A percentile compares a stretch with the other conserved stretches of the same genome.
These are phyloP conservation scores for Waitea zeae DNA, from an alignment of 1,284 basidiomycete genomes.

Conservation along the genomic window DNA sequence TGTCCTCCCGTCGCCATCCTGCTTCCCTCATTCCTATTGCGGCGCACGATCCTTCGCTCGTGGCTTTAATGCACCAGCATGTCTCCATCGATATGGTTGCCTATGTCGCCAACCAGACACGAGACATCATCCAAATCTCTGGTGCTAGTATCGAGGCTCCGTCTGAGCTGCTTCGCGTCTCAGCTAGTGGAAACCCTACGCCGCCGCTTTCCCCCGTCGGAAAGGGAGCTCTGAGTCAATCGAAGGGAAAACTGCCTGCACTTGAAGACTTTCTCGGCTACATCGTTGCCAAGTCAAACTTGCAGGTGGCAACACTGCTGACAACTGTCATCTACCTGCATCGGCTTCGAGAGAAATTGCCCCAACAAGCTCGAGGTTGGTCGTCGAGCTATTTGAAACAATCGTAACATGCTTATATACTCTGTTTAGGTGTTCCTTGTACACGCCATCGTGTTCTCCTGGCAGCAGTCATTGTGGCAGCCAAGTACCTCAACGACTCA, in stretches of 20 bases:
- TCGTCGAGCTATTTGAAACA: slow-evolving; percentile 7
- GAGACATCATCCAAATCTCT: slow-evolving; percentile 45
- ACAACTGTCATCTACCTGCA: slow-evolving; percentile 91
- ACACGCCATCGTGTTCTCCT: slow-evolving; percentile 93
- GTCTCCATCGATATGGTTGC: slow-evolving; percentile 75
- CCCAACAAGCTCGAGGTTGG: slow-evolving; percentile 73
- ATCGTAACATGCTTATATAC: slow-evolving; percentile 5
- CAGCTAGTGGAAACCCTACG: too few species aligned
- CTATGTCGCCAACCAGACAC: slow-evolving; percentile 51
- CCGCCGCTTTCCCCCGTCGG: slow-evolving; percentile 40
- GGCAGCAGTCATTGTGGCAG: slow-evolving; percentile 87
- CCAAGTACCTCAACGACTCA: slow-evolving; percentile 96
- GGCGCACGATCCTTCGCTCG: slow-evolving; percentile 59
- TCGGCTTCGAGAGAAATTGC: slow-evolving; percentile 66
- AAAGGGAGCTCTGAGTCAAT: slow-evolving; percentile 19
- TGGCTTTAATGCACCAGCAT: slow-evolving; percentile 60
- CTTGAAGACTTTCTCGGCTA: slow-evolving; percentile 81
- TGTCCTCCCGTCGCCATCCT: slow-evolving; percentile 28
- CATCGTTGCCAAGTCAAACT: slow-evolving; percentile 75
- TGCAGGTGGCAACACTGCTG: slow-evolving; percentile 84
- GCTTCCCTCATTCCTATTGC: slow-evolving; percentile 55
- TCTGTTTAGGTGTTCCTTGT: slow-evolving; percentile 69
- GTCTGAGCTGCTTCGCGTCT: too few species aligned
- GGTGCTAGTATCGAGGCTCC: slow-evolving; percentile 16
- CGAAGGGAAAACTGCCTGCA: slow-evolving; percentile 34